phyloP scores from a whole-genome alignment of 805 yeast genomes.

The Pichia paraexigua region DNA sequence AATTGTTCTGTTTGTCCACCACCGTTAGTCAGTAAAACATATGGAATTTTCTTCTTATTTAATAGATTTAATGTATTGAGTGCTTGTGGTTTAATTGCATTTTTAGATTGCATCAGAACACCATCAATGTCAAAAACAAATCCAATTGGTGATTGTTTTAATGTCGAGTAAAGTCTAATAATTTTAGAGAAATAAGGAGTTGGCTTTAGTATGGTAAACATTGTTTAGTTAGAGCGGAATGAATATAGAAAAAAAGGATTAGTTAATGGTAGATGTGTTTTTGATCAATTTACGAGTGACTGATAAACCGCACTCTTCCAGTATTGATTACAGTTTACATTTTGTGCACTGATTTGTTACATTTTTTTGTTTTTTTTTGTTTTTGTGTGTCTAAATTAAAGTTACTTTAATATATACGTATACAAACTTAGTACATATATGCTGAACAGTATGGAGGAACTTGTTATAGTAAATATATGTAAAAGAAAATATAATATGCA shows the following conservation, averaged over 20 bases:
- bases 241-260: neutral
- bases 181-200: neutral
- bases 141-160: conserved; percentile 15
- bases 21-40: conserved; percentile 78
- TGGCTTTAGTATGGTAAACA: neutral
- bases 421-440: neutral
- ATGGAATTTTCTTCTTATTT: conserved; percentile 53
- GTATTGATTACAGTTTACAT: neutral
- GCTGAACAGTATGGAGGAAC: too few relatives aligned
- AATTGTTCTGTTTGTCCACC: conserved; percentile 68
- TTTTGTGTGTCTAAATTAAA: neutral
- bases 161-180: neutral
- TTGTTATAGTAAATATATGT: neutral
- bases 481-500: neutral
- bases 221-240: neutral
- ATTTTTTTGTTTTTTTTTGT: too few relatives aligned
- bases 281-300: neutral
- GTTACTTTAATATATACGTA: neutral
- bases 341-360: too few relatives aligned
- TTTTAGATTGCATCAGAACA: conserved; percentile 67
- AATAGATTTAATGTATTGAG: conserved; percentile 42
- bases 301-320: neutral
- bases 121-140: conserved; percentile 64
- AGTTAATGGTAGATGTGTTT: too few relatives aligned
- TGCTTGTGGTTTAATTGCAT: conserved; percentile 55